Conservation (phyloP, 1,284 basidiomycete species). For the Pholiota adiposa region DNA sequence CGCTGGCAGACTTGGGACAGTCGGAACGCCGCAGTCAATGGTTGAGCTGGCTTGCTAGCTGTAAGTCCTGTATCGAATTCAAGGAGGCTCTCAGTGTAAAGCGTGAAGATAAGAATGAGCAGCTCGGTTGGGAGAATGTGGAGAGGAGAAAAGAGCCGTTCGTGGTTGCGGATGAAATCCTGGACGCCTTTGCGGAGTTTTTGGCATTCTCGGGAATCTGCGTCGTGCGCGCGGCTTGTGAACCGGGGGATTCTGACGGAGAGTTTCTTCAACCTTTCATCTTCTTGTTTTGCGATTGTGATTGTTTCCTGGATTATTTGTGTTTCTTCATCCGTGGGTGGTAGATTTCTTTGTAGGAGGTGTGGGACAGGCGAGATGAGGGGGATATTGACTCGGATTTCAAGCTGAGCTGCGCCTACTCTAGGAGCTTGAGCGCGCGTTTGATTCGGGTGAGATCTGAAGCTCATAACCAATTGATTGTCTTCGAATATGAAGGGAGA, state of each 20-base stretch:
- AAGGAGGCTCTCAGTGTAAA: not conserved
- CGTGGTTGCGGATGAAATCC: constrained; percentile 16
- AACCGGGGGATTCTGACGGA: not conserved
- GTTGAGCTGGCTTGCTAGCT: not conserved
- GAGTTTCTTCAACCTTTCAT: not conserved
- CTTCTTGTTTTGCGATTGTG: constrained; percentile 36
- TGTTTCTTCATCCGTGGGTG: constrained; percentile 5
- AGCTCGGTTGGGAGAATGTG: constrained; percentile 19
- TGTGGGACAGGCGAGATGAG: constrained; percentile 5
- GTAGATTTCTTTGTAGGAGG: constrained; percentile 1
- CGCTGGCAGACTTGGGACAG: constrained; percentile 18
- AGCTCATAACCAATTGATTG: too few species aligned
- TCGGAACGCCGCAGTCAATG: constrained; percentile 3
- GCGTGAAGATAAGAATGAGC: not conserved
- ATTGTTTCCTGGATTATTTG: not conserved
- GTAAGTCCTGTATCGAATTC: not conserved
- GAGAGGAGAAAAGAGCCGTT: constrained; percentile 14
- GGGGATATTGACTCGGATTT: not conserved
- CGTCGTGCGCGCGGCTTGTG: not conserved
- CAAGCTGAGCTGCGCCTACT: too few species aligned
- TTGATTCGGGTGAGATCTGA: too few species aligned
- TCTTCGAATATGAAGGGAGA: too few species aligned
- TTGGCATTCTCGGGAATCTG: not conserved
- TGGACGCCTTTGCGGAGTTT: not conserved
- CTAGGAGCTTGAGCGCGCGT: too few species aligned